Conservation (phyloP, 148 eudicot genomes). For the Chenopodium album region DNA sequence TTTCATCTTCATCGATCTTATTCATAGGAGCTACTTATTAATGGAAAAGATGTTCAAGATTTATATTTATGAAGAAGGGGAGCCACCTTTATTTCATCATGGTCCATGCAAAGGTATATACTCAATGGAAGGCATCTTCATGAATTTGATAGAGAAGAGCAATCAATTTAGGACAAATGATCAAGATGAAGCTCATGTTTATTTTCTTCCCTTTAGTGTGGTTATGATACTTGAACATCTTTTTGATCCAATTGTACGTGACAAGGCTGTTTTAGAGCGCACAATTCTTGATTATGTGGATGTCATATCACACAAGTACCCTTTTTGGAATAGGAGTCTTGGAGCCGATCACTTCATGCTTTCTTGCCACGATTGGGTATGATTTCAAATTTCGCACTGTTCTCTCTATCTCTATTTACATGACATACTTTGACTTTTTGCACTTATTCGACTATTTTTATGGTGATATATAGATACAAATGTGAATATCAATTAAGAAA, state of each 20-base stretch:
- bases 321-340: slow-evolving; percentile 64
- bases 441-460: too few species aligned
- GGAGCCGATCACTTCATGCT: slow-evolving; percentile 86
- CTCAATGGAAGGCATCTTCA: slow-evolving; percentile 64
- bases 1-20: neutral
- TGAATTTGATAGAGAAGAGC: slow-evolving; percentile 40
- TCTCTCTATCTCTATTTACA: too few species aligned
- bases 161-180: slow-evolving; percentile 36
- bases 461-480: too few species aligned
- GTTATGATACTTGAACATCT: slow-evolving; percentile 55
- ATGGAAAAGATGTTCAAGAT: slow-evolving; percentile 72
- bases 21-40: slow-evolving; percentile 51
- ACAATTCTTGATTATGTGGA: slow-evolving; percentile 50
- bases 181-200: slow-evolving; percentile 56
- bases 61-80: slow-evolving; percentile 68
- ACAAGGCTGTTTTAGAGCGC: slow-evolving; percentile 47
- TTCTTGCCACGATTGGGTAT: slow-evolving; percentile 84
- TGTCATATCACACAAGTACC: slow-evolving; percentile 51
- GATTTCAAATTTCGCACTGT: neutral
- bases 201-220: slow-evolving; percentile 71
- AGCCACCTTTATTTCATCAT: slow-evolving; percentile 65
- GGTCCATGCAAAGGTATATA: slow-evolving; percentile 63
- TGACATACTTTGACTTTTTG: too few species aligned
- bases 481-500: too few species aligned
- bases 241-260: slow-evolving; percentile 43